Percentiles rank a stretch among this genome's conserved stretches.
Evolutionary conservation across 345 rosid species (phyloP).

Genomic region (Cochlearia excelsa): DNA sequence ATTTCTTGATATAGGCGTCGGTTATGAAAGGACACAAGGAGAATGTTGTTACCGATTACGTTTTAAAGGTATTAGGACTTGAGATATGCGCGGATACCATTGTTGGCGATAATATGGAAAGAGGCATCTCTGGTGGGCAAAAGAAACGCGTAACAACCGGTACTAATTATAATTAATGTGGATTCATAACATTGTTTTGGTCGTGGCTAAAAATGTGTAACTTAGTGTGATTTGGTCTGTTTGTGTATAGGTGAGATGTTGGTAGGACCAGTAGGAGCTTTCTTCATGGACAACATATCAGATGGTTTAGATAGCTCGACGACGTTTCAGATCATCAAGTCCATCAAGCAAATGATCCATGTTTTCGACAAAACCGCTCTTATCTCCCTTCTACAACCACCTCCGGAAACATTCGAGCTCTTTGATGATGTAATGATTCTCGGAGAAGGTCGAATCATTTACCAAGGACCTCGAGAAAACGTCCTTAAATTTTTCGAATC

Average conservation of each 20-base stretch:
- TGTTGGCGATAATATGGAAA: constrained; percentile 56
- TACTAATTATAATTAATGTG: constrained; percentile 10
- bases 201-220: neutral
- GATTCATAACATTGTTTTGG: neutral
- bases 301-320: constrained; percentile 84
- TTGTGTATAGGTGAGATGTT: constrained; percentile 61
- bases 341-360: constrained; percentile 52
- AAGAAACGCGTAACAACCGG: constrained; percentile 72
- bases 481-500: constrained; percentile 54
- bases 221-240: neutral
- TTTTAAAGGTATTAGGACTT: constrained; percentile 61
- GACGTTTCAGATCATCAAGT: constrained; percentile 61
- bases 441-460: constrained; percentile 62
- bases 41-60: constrained; percentile 55
- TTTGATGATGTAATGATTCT: constrained; percentile 71
- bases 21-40: constrained; percentile 47
- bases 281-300: constrained; percentile 79
- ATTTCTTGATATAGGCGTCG: constrained; percentile 42
- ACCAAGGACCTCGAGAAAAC: constrained; percentile 65
- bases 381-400: constrained; percentile 81
- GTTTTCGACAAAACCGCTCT: constrained; percentile 57
- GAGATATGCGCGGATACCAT: constrained; percentile 64
- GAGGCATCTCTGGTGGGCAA: constrained; percentile 76
- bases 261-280: constrained; percentile 63
- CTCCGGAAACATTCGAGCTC: constrained; percentile 71